Evolutionary conservation across 2,329 filamentous ascomycete genomes (phyloP).

Genomic region (Parasarocladium wereldwijsianum): DNA sequence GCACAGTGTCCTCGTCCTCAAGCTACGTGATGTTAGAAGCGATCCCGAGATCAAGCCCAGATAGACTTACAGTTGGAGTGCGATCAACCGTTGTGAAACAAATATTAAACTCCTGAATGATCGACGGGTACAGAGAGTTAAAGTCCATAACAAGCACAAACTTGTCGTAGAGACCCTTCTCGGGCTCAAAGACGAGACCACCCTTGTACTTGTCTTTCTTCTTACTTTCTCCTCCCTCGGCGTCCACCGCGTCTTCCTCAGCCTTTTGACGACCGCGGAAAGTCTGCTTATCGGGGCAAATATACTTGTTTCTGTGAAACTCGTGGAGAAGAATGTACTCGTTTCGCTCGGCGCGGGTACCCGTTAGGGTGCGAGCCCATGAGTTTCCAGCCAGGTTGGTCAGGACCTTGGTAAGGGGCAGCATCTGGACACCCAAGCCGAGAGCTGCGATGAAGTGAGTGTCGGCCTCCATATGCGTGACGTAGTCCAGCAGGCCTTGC

Average conservation of each 20-base stretch:
- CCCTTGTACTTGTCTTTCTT: conserved; percentile 99
- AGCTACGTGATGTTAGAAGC: conserved; percentile 12
- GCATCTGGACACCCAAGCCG: conserved; percentile 76
- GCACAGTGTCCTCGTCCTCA: conserved; percentile 72
- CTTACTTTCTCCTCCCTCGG: conserved; percentile 60
- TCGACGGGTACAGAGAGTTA: conserved; percentile 95
- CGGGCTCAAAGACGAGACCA: conserved; percentile 93
- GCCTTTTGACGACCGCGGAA: conserved; percentile 60
- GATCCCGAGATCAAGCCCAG: background rate
- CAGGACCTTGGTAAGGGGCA: conserved; percentile 85
- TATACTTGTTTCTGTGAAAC: conserved; percentile 93
- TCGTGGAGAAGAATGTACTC: conserved; percentile 98
- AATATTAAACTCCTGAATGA: conserved; percentile 99
- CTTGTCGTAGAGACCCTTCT: conserved; percentile 95
- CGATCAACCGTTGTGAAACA: conserved; percentile 97
- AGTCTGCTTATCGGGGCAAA: conserved; percentile 87
- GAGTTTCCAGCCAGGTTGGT: conserved; percentile 97
- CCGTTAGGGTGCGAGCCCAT: conserved; percentile 90
- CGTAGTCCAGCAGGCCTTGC: conserved; percentile 80
- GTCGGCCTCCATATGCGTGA: conserved; percentile 87
- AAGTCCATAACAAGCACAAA: conserved; percentile 99
- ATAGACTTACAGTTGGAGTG: conserved; percentile 45
- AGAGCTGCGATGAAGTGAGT: conserved; percentile 92
- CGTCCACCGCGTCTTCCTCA: conserved; percentile 56
- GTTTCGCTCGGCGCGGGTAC: conserved; percentile 92